phyloP scores from a whole-genome alignment of 352 stramenopile species.

The Pythium dissimile region DNA sequence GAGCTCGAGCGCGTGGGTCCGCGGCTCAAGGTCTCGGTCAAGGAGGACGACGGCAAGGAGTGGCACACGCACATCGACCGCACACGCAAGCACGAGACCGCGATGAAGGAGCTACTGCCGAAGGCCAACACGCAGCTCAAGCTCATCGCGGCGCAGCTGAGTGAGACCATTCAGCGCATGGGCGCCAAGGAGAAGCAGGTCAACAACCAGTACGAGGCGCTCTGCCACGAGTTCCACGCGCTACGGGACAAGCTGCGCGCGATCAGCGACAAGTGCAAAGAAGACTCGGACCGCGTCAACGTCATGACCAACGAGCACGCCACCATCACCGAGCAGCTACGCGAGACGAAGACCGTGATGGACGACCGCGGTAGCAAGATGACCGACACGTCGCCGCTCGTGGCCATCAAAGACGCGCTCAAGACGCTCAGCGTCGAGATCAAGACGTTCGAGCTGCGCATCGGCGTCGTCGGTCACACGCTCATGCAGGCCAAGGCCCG shows the following conservation, averaged over 20 bases:
- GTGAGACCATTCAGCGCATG: conserved; percentile 60
- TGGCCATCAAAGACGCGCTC: conserved; percentile 82
- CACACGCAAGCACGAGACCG: conserved; percentile 63
- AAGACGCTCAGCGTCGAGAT: conserved; percentile 73
- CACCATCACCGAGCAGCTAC: conserved; percentile 67
- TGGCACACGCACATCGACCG: conserved; percentile 81
- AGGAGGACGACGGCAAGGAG: conserved; percentile 65
- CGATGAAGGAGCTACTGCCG: conserved; percentile 59
- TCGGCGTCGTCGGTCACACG: conserved; percentile 77
- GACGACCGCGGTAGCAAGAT: conserved; percentile 82
- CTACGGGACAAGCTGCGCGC: conserved; percentile 63
- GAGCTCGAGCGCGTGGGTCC: conserved; percentile 80
- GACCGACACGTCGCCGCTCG: conserved; percentile 81
- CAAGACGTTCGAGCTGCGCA: conserved; percentile 80
- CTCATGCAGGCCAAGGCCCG: conserved; percentile 69
- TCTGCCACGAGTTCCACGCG: conserved; percentile 59
- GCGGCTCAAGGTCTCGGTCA: conserved; percentile 56
- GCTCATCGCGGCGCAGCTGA: conserved; percentile 50
- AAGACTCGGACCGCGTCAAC: conserved; percentile 64
- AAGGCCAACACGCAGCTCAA: conserved; percentile 57
- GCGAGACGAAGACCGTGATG: conserved; percentile 73
- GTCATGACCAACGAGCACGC: conserved; percentile 75
- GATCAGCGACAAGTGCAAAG: conserved; percentile 62
- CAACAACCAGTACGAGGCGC: conserved; percentile 78
- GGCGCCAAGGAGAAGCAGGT: conserved; percentile 70